Base-by-base conservation (phyloP, 305 asterid genomes). In the Fraxinus sp. region DNA sequence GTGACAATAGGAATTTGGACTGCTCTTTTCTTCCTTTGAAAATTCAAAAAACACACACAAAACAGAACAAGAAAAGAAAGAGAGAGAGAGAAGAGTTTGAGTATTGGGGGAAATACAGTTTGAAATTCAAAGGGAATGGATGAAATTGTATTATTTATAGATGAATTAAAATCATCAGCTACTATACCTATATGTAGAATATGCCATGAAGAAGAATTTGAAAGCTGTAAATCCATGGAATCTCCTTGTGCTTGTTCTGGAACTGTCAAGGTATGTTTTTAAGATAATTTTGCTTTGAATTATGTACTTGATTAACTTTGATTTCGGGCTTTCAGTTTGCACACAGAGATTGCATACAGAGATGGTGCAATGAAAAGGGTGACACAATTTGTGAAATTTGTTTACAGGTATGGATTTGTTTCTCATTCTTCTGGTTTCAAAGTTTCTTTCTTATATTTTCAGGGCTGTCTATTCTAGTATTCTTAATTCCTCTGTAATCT, bases 341-440 rank as follows among this genome's bases (percentile, higher is more conserved):
- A 0, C 99, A 52, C 64, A 52, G 64, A 52, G 64, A 52, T 52
- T 52, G 64, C 64, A 52, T 52, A 16, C 64, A 52, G 93, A 94
- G 95, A 88, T 96, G 99, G 99, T 96, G 99, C 82, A 74, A 92
- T 75, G 98, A 94, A 87, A 96, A 96, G 83, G 97, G 99, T 66
- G 90, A 96, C 83, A 91, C 96, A 24, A 84, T 83, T 55, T 96
- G 99, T 82, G 99, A 96, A 91, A 89, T 96, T 87, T 96, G 99
- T 84, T 90, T 93, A 52, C 97, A 96, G 99, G 98, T 95, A 4
- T 18, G 22, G 52, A 41, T 80, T 41, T 52, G 24, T 52, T 52
- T 52, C 22, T 52, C 24, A 16, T 16, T 52, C 64, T 52, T 52
- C 64, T 52, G 9, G 64, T 52, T 16, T 16, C 22, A 16, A 52